These are phyloP conservation scores for Talaromyces albobiverticillius DNA, from an alignment of 2,329 filamentous ascomycete genomes.

Conservation along the genomic window DNA sequence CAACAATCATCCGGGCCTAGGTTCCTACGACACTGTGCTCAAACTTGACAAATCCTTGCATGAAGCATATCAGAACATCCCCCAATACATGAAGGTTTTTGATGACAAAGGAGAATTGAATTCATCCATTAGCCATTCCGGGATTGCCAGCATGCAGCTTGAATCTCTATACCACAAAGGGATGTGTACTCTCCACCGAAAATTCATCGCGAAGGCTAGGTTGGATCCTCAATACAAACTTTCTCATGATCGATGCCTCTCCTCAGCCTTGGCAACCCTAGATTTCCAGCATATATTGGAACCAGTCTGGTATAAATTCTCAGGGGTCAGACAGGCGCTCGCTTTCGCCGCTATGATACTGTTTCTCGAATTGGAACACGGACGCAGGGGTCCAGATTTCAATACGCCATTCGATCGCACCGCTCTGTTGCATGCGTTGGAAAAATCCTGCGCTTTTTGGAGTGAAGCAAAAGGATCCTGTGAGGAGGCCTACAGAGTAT, in stretches of 20 bases:
- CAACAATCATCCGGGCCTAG: conserved; percentile 33
- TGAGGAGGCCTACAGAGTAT: background rate
- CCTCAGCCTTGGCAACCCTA: conserved; percentile 50
- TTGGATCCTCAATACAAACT: conserved; percentile 78
- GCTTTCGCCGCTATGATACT: conserved; percentile 7
- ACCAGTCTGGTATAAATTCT: conserved; percentile 4
- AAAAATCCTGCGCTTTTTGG: conserved; percentile 8
- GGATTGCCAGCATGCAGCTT: background rate
- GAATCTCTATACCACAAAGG: conserved; percentile 73
- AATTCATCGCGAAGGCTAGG: conserved; percentile 73
- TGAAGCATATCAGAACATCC: conserved; percentile 62
- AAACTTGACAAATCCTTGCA: conserved; percentile 58
- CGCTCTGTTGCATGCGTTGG: conserved; percentile 6
- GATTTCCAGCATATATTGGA: background rate
- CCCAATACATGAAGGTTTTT: conserved; percentile 56
- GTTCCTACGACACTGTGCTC: conserved; percentile 60
- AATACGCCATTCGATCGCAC: background rate
- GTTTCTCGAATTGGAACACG: conserved; percentile 8
- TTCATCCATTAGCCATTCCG: background rate
- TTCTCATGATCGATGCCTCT: conserved; percentile 81
- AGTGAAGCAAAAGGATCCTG: background rate
- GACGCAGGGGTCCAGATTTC: background rate
- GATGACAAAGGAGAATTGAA: background rate
- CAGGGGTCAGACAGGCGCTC: background rate
- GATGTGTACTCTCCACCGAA: conserved; percentile 81